phyloP scores from a whole-genome alignment of 768 basidiomycete genomes.

The Stropharia rugosoannulata region DNA sequence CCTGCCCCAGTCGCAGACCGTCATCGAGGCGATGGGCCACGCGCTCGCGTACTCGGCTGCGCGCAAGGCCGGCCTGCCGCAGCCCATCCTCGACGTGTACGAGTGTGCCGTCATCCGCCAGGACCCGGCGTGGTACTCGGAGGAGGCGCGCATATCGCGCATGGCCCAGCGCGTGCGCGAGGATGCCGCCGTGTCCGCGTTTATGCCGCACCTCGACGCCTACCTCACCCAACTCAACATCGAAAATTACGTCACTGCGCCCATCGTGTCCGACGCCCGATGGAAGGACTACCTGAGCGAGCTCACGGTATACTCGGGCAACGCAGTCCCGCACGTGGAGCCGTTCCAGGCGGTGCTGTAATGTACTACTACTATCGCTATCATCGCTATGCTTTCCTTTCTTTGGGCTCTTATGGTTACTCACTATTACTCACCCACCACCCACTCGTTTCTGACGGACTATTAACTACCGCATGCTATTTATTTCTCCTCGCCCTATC shows the following conservation, averaged over 20 bases:
- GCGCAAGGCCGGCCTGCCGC: conserved; percentile 38
- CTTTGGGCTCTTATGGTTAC: neutral
- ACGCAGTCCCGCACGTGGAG: conserved; percentile 34
- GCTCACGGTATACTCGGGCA: conserved; percentile 43
- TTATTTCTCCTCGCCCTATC: too few relatives aligned
- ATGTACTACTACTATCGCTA: conserved; percentile 3
- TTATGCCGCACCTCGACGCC: conserved; percentile 39
- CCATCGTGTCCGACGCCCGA: conserved; percentile 47
- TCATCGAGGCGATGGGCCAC: conserved; percentile 64
- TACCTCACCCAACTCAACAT: conserved; percentile 46
- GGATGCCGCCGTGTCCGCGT: conserved; percentile 42
- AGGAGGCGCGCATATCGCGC: conserved; percentile 48
- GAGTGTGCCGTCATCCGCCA: conserved; percentile 50
- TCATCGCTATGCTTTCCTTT: neutral
- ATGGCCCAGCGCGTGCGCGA: conserved; percentile 46
- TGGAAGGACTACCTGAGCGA: conserved; percentile 47
- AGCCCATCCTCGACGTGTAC: conserved; percentile 54
- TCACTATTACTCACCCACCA: neutral
- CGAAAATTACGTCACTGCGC: conserved; percentile 49
- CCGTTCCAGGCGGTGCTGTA: conserved; percentile 45
- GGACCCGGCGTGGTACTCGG: conserved; percentile 61
- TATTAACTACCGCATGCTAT: too few relatives aligned
- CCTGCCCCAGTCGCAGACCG: conserved; percentile 52
- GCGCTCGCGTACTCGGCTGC: conserved; percentile 60
- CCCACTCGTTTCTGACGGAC: too few relatives aligned